phyloP scores from a whole-genome alignment of 1,139 yeast genomes.

The Lodderomyces orthopsilosis region DNA sequence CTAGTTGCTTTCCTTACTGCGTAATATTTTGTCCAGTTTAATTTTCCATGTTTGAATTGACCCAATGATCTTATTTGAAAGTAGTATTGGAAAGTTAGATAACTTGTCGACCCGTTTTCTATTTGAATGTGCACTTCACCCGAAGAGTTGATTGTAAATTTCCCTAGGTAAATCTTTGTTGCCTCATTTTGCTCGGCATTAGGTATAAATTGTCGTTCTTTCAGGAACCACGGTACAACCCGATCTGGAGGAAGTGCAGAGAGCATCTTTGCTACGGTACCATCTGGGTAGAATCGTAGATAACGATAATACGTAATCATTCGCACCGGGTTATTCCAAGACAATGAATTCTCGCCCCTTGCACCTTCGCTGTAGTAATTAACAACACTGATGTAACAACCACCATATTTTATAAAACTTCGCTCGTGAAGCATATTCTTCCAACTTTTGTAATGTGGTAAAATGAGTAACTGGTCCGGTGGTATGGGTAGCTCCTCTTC shows the following conservation, averaged over 20 bases:
- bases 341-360: conserved; percentile 56
- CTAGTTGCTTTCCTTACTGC: conserved; percentile 46
- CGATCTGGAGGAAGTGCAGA: conserved; percentile 63
- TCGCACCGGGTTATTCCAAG: conserved; percentile 77
- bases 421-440: conserved; percentile 44
- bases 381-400: conserved; percentile 82
- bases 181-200: conserved; percentile 26
- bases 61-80: conserved; percentile 59
- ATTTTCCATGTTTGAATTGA: conserved; percentile 56
- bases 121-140: conserved; percentile 57
- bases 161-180: conserved; percentile 46
- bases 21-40: conserved; percentile 64
- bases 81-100: conserved; percentile 62
- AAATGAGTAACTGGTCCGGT: conserved; percentile 38
- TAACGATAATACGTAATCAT: conserved; percentile 88
- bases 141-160: conserved; percentile 47
- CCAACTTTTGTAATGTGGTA: conserved; percentile 53
- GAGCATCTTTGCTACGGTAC: conserved; percentile 64
- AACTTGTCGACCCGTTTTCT: conserved; percentile 59
- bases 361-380: conserved; percentile 83
- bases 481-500: conserved; percentile 37
- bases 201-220: conserved; percentile 22
- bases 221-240: conserved; percentile 56
- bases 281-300: conserved; percentile 76
- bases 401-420: conserved; percentile 77